Conservation (phyloP, 148 eudicot species). For the Fagopyrum esculentum region DNA sequence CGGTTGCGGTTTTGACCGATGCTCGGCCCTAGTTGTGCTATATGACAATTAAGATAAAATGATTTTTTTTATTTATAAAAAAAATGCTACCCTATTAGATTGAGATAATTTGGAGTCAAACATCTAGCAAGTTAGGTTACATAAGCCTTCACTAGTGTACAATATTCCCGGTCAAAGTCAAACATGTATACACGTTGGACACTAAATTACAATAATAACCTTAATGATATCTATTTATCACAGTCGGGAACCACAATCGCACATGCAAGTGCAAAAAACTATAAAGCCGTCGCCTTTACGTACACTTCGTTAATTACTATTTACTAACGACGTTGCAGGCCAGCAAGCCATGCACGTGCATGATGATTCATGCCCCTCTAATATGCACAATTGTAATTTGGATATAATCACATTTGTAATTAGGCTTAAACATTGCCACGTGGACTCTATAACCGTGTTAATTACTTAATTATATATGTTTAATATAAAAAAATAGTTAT, state of each 20-base stretch:
- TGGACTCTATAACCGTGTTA: background rate
- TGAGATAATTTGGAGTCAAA: too few relatives aligned
- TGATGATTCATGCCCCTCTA: background rate
- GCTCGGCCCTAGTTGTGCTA: too few relatives aligned
- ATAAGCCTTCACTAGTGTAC: background rate
- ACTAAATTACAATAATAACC: background rate
- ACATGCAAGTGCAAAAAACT: constrained; percentile 2
- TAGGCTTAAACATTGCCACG: background rate
- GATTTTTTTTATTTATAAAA: too few relatives aligned
- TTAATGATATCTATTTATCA: background rate
- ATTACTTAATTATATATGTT: background rate
- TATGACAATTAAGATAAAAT: too few relatives aligned
- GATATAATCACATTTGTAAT: background rate
- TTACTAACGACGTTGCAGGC: background rate
- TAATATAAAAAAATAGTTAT: background rate
- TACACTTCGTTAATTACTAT: background rate
- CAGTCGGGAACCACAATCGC: background rate
- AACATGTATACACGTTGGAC: background rate
- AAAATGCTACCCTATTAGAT: too few relatives aligned
- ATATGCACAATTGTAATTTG: background rate
- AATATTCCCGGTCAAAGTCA: background rate
- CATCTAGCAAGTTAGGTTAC: too few relatives aligned
- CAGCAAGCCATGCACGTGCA: background rate
- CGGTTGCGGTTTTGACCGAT: too few relatives aligned
- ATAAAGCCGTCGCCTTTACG: constrained; percentile 11